phyloP scores from a whole-genome alignment of 2,329 filamentous ascomycete genomes.

The Colletotrichum simmondsii region DNA sequence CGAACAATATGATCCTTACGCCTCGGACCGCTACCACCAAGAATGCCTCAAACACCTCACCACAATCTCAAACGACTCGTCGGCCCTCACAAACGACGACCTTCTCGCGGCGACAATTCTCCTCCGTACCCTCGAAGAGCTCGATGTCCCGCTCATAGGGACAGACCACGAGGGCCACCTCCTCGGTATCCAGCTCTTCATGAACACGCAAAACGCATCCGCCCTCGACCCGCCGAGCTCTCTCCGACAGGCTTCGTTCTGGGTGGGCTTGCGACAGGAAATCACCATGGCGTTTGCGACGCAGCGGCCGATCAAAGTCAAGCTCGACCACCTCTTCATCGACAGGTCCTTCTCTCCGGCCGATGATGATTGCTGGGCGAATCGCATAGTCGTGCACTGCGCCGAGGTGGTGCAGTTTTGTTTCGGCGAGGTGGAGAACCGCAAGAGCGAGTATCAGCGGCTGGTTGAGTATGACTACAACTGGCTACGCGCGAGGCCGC shows the following conservation, averaged over 20 bases:
- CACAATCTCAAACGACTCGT: constrained; percentile 53
- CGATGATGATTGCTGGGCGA: constrained; percentile 66
- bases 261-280: constrained; percentile 67
- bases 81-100: constrained; percentile 57
- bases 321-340: constrained; percentile 59
- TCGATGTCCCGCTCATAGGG: constrained; percentile 49
- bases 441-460: constrained; percentile 50
- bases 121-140: constrained; percentile 66
- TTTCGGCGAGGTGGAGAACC: constrained; percentile 56
- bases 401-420: constrained; percentile 74
- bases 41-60: constrained; percentile 53
- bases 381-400: constrained; percentile 70
- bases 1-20: constrained; percentile 56
- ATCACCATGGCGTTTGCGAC: constrained; percentile 66
- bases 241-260: constrained; percentile 66
- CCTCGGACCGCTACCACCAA: constrained; percentile 63
- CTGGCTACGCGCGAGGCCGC: constrained; percentile 59
- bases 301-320: constrained; percentile 57
- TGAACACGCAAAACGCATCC: constrained; percentile 49
- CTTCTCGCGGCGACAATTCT: constrained; percentile 67
- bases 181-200: constrained; percentile 57
- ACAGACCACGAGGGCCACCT: constrained; percentile 58
- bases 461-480: constrained; percentile 56
- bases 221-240: constrained; percentile 50
- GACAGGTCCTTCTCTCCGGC: constrained; percentile 59